phyloP scores from a whole-genome alignment of 208 protist species.

The Wallacemonas sp. region DNA sequence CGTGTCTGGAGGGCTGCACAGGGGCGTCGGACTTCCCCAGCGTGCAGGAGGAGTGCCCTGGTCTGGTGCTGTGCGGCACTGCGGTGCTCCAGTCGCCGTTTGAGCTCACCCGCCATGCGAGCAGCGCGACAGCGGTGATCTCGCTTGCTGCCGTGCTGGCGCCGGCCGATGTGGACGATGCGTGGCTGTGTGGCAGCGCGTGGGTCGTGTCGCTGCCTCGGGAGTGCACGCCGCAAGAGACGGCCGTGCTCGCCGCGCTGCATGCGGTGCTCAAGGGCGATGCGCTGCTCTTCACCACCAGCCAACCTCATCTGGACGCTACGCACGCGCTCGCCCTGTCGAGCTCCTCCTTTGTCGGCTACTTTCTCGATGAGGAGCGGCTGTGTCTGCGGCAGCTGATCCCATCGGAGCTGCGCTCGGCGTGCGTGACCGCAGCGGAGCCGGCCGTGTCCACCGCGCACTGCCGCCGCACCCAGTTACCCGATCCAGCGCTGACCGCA shows the following conservation, averaged over 20 bases:
- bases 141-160: constrained; percentile 33
- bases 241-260: constrained; percentile 10
- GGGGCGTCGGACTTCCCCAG: constrained; percentile 28
- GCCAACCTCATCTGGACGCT: constrained; percentile 31
- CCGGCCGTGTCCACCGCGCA: background rate
- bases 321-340: constrained; percentile 42
- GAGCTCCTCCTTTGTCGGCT: constrained; percentile 43
- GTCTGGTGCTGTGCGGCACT: constrained; percentile 11
- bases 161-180: constrained; percentile 43
- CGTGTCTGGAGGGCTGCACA: constrained; percentile 29
- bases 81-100: constrained; percentile 18
- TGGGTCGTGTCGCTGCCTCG: constrained; percentile 41
- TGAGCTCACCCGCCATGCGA: constrained; percentile 20
- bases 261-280: constrained; percentile 21
- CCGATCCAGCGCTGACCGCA: constrained; percentile 15
- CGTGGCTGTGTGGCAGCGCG: constrained; percentile 49
- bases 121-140: constrained; percentile 18
- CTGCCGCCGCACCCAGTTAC: background rate
- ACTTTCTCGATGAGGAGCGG: constrained; percentile 31
- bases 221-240: background rate
- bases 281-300: constrained; percentile 46
- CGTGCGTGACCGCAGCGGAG: constrained; percentile 28
- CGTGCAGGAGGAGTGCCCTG: constrained; percentile 11
- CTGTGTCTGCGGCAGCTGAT: constrained; percentile 60
- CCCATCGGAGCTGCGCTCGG: constrained; percentile 52